These are phyloP conservation scores for Tricholomella constricta DNA, from an alignment of 768 basidiomycete genomes.

Conservation along the genomic window DNA sequence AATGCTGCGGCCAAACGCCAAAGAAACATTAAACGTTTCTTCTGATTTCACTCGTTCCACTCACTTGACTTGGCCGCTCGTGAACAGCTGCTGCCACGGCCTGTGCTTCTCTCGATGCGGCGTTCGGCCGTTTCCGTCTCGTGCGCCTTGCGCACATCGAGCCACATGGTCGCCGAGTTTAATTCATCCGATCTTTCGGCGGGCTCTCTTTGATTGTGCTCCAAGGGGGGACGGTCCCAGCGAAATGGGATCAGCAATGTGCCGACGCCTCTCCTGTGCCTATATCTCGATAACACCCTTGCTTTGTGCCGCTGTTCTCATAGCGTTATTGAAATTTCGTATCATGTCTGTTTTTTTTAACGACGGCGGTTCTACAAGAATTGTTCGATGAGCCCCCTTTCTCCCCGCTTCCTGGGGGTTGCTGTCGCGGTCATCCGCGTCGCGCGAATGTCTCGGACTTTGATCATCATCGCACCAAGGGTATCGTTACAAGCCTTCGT, in stretches of 20 bases:
- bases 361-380: too few relatives aligned
- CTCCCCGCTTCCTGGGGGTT: too few relatives aligned
- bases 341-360: too few relatives aligned
- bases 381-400: too few relatives aligned
- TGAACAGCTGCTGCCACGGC: conserved; percentile 1
- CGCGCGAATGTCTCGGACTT: too few relatives aligned
- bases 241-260: not conserved
- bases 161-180: conserved; percentile 7
- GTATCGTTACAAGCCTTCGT: too few relatives aligned
- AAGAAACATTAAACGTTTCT: not conserved
- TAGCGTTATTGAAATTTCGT: too few relatives aligned
- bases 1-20: not conserved
- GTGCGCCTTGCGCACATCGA: not conserved
- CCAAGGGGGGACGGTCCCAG: not conserved
- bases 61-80: conserved; percentile 1
- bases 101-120: not conserved
- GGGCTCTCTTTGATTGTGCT: not conserved
- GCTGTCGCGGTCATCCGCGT: too few relatives aligned
- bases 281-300: too few relatives aligned
- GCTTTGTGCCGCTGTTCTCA: too few relatives aligned
- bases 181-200: not conserved
- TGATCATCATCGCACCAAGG: too few relatives aligned
- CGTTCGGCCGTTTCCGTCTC: conserved; percentile 1
- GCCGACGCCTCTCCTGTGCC: not conserved
- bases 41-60: conserved; percentile 5